phyloP scores from a whole-genome alignment of 441 rosid genomes.

The Hypseocharis bilobata region DNA sequence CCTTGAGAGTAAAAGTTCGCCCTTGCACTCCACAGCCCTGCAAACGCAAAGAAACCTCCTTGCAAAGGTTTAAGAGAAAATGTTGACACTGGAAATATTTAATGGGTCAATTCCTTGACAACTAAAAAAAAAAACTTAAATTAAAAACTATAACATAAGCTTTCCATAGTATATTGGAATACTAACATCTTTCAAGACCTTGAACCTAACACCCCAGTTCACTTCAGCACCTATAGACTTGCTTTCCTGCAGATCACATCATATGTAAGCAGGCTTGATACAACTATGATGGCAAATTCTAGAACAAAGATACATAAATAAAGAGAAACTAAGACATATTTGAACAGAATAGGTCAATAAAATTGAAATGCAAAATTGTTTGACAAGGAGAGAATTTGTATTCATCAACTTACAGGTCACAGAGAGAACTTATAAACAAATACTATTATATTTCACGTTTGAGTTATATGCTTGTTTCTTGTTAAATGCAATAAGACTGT shows the following conservation, averaged over 20 bases:
- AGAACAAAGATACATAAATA: neutral
- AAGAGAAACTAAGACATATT: slow-evolving; percentile 9
- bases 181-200: slow-evolving; percentile 64
- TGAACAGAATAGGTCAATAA: neutral
- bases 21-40: slow-evolving; percentile 80
- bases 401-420: too few relatives aligned
- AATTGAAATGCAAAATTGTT: neutral
- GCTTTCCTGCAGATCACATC: slow-evolving; percentile 54
- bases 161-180: slow-evolving; percentile 21
- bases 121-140: slow-evolving; percentile 8
- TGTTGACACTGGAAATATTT: slow-evolving; percentile 45
- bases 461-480: too few relatives aligned
- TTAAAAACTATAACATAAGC: slow-evolving; percentile 6
- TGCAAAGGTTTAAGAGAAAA: slow-evolving; percentile 71
- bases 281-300: neutral
- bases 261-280: slow-evolving; percentile 14
- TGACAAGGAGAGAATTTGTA: neutral
- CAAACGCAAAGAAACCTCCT: slow-evolving; percentile 79
- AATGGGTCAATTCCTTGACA: slow-evolving; percentile 14
- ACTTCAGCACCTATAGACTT: slow-evolving; percentile 94
- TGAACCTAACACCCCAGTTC: slow-evolving; percentile 93
- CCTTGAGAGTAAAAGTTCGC: slow-evolving; percentile 82
- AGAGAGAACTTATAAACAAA: too few relatives aligned
- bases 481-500: neutral
- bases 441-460: too few relatives aligned